Percentiles rank a stretch among this genome's conserved stretches.
Conservation (phyloP, 306 rosid species). For the Dryas octopetala region DNA sequence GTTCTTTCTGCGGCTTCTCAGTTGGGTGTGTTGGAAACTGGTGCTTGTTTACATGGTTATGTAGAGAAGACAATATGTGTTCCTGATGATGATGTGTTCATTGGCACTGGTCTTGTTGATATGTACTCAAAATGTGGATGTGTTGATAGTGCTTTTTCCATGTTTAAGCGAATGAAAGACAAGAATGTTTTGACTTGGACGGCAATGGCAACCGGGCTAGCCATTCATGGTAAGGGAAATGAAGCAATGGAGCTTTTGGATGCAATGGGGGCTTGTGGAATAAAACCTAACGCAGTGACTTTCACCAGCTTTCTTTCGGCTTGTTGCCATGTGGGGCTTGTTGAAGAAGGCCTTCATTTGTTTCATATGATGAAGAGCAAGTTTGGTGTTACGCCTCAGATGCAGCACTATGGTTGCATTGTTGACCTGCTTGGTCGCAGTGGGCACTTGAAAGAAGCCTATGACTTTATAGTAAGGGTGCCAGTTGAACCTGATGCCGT, state of each 20-base stretch:
- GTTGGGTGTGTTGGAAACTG: conserved; percentile 54
- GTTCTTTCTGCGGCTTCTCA: conserved; percentile 68
- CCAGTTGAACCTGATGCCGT: conserved; percentile 54
- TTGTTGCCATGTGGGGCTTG: conserved; percentile 68
- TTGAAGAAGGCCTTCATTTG: conserved; percentile 56
- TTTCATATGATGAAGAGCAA: conserved; percentile 46
- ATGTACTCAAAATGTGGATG: conserved; percentile 88
- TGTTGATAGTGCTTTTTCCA: conserved; percentile 45
- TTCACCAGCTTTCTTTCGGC: conserved; percentile 54
- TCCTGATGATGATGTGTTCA: conserved; percentile 65
- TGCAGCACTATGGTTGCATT: conserved; percentile 65
- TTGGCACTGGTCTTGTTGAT: conserved; percentile 77
- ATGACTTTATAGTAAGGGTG: conserved; percentile 53
- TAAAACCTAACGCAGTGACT: conserved; percentile 58
- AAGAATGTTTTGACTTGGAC: conserved; percentile 79
- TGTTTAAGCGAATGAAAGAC: conserved; percentile 51
- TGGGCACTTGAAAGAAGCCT: conserved; percentile 61
- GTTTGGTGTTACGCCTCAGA: conserved; percentile 47
- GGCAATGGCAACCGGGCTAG: conserved; percentile 69
- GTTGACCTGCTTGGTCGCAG: conserved; percentile 74
- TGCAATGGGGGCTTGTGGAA: conserved; percentile 49
- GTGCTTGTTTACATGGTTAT: conserved; percentile 68
- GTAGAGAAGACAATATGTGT: conserved; percentile 43
- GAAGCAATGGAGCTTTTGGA: conserved; percentile 59
- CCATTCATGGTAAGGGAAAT: conserved; percentile 71